Conservation (phyloP, 176 grass and related monocot genomes). For the Phoenix dactylifera region DNA sequence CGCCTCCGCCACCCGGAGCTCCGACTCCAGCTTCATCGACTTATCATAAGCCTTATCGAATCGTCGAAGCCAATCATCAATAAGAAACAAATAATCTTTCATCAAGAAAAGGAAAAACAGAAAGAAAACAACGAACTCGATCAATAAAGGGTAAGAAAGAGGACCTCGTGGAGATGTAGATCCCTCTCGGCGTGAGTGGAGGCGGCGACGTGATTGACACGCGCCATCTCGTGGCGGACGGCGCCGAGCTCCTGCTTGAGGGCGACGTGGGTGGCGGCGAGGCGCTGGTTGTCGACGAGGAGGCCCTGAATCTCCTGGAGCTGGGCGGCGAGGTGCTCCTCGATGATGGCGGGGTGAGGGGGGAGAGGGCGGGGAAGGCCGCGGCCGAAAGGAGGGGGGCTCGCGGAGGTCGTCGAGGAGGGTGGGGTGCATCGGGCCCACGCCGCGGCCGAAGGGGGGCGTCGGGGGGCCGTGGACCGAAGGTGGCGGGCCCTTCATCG, state of each 20-base stretch:
- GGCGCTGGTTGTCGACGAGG: constrained; percentile 80
- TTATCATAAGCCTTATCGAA: constrained; percentile 45
- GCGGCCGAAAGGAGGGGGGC: constrained; percentile 21
- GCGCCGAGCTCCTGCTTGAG: constrained; percentile 83
- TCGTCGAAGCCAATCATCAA: not conserved
- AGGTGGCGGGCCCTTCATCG: constrained; percentile 19
- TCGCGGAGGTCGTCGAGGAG: constrained; percentile 10
- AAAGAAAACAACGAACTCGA: not conserved
- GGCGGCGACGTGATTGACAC: constrained; percentile 27
- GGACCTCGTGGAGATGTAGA: constrained; percentile 69
- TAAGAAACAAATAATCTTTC: not conserved
- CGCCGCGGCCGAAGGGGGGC: constrained; percentile 21
- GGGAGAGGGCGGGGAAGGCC: constrained; percentile 6
- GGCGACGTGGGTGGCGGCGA: constrained; percentile 88
- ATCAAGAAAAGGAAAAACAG: not conserved
- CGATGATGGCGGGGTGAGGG: constrained; percentile 38
- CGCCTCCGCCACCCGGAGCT: constrained; percentile 34
- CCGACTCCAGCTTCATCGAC: constrained; percentile 56
- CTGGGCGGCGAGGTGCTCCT: constrained; percentile 77
- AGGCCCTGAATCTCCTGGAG: constrained; percentile 73
- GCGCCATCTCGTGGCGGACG: constrained; percentile 59
- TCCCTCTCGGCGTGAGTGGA: constrained; percentile 58
- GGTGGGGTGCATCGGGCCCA: constrained; percentile 2
- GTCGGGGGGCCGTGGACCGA: constrained; percentile 20
- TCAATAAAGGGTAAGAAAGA: not conserved